Base-by-base conservation (phyloP, 805 yeast species). In the Jamesozyma spencerorum region DNA sequence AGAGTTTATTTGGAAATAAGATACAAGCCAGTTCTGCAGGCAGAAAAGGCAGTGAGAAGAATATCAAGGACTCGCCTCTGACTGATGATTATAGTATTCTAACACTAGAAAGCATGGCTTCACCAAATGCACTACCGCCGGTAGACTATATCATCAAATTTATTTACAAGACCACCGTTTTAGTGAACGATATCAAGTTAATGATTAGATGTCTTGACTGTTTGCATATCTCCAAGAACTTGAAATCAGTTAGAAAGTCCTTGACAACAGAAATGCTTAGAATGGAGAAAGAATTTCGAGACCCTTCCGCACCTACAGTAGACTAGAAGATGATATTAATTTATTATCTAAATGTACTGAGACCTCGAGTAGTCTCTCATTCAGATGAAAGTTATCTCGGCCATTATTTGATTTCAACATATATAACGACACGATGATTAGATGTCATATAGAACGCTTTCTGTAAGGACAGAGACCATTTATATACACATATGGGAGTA, bases 131-230 rank as follows among this genome's bases (percentile, higher is more conserved):
- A 0, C 71, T 75, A 2, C 69, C 75, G 6, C 79, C 87, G 4
- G 67, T 72, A 12, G 79, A 75, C 41, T 60, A 64, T 33, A 65
- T 76, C 3, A 66, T 83, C 22, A 80, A 77, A 41, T 57, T 78
- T 35, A 71, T 82, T 34, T 75, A 74, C 50, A 85, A 81, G 47
- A 64, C 74, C 2, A 79, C 81, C 0, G 73, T 78, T 0, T 56
- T 79, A 31, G 76, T 76, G 0, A 74, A 78, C 43, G 90, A 83
- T 51, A 66, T 77, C 59, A 79, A 79, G 49, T 55, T 83, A 45
- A 69, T 81, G 70, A 47, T 60, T 1, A 51, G 64, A 35, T 57
- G 62, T 35, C 44, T 56, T 11, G 60, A 55, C 35, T 58, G 62
- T 40, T 38, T 62, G n/a, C 58, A 57, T 34, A 37, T 60, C 7